Evolutionary conservation across 805 yeast genomes (phyloP), one percentile per base, ranked within the genome.

Genomic region (Saccharomyces jurei): DNA sequence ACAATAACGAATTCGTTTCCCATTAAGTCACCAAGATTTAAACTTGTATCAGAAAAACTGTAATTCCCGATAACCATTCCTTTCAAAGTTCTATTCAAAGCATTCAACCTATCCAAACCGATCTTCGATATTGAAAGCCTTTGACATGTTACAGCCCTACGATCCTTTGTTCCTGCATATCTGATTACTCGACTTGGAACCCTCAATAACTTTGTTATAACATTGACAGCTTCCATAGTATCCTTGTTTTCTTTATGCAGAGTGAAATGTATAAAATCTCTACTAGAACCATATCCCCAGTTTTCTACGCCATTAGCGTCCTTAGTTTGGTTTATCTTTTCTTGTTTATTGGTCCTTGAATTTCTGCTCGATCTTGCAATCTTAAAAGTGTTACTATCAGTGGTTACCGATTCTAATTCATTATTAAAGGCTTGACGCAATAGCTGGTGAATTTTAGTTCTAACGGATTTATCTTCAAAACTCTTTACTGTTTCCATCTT

Each of bases 131-230:
- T 74, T 21, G 89, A 83, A 55, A 86, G 77, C 57, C 82, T 80
- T 71, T 94, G 99, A 51, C 89, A 89, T 4, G 99, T 94, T 26
- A 89, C 91, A 50, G 95, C 99, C 68, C 99, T 82, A 62, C 98
- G 81, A 69, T 94, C 99, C 65, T 94, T 94, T 2, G 99, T 95
- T 25, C 99, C 99, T 0, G 97, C 96, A 69, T 84, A 89, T 52
- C 88, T 78, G 36, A 94, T 77, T 46, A 75, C 67, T 58, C 84
- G 86, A 4, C 85, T 75, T n/a, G 91, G 92, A 22, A 87, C 72
- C 58, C 89, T 80, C 59, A 94, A 74, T 57, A 88, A 79, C 65
- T 86, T 86, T 50, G 91, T 75, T 50, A 94, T 73, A 28, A 86
- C 71, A 21, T 83, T 79, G 1, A 94, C 94, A 13, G 89, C 94